Evolutionary conservation across 345 rosid genomes (phyloP).

Genomic region (Arabidopsis arenosa): DNA sequence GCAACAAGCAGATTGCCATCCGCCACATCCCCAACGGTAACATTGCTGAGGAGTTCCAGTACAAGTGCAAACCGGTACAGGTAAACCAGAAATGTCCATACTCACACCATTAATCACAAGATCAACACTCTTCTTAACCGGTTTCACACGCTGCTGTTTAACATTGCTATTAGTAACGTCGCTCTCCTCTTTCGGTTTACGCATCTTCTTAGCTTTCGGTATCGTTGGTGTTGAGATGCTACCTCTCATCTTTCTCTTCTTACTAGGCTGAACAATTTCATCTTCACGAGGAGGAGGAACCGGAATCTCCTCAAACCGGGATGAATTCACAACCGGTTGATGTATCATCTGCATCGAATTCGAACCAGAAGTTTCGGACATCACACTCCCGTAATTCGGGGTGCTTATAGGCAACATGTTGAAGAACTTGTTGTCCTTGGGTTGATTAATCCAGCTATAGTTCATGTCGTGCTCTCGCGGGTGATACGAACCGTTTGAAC

Average conservation of each 20-base stretch:
- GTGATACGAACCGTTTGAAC: slow-evolving; percentile 61
- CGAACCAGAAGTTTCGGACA: slow-evolving; percentile 64
- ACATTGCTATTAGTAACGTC: slow-evolving; percentile 30
- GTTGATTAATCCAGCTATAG: slow-evolving; percentile 77
- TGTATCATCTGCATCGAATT: slow-evolving; percentile 62
- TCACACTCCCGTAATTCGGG: slow-evolving; percentile 47
- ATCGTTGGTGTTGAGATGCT: slow-evolving; percentile 46
- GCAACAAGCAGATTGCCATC: slow-evolving; percentile 98
- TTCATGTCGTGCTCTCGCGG: slow-evolving; percentile 65
- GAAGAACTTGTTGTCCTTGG: slow-evolving; percentile 68
- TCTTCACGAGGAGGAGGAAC: slow-evolving; percentile 31
- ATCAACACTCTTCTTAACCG: slow-evolving; percentile 79
- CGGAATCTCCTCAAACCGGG: slow-evolving; percentile 57
- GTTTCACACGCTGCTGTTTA: slow-evolving; percentile 59
- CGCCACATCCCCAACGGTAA: slow-evolving; percentile 97
- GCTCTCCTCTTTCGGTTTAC: slow-evolving; percentile 68
- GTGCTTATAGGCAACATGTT: slow-evolving; percentile 56
- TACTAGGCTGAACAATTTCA: slow-evolving; percentile 51
- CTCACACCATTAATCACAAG: slow-evolving; percentile 77
- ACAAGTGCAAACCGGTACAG: slow-evolving; percentile 90
- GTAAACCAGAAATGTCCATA: slow-evolving; percentile 82
- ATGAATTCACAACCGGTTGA: slow-evolving; percentile 56
- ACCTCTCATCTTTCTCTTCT: slow-evolving; percentile 64
- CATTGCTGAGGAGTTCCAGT: slow-evolving; percentile 90
- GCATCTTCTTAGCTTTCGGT: slow-evolving; percentile 71